phyloP scores from a whole-genome alignment of 768 basidiomycete genomes.

The Serendipita sp. region DNA sequence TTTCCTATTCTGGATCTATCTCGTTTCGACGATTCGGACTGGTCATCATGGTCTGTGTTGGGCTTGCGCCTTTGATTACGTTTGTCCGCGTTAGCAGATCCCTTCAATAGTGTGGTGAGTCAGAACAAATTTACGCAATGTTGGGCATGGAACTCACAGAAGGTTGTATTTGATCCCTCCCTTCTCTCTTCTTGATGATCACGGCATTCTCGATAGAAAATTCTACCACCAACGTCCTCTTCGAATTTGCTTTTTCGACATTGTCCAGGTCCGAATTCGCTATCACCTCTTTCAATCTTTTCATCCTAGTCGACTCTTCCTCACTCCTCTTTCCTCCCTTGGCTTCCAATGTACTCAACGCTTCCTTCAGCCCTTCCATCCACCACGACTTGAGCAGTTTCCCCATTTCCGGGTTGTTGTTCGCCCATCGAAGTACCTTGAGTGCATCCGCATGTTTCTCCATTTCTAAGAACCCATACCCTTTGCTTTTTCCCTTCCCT shows the following conservation, averaged over 20 bases:
- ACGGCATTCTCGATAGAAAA: conserved; percentile 93
- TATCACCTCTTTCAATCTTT: conserved; percentile 44
- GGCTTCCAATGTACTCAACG: conserved; percentile 27
- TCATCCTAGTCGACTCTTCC: conserved; percentile 36
- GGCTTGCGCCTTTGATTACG: background rate
- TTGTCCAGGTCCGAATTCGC: conserved; percentile 17
- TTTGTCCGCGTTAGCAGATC: too few relatives aligned
- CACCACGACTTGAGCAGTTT: conserved; percentile 67
- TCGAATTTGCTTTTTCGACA: conserved; percentile 27
- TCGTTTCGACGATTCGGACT: background rate
- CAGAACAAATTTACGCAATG: too few relatives aligned
- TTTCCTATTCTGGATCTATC: background rate
- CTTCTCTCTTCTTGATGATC: conserved; percentile 63
- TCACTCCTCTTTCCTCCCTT: conserved; percentile 22
- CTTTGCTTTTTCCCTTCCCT: conserved; percentile 75
- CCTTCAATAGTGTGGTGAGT: background rate
- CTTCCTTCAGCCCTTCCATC: conserved; percentile 55
- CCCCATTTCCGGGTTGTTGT: conserved; percentile 62
- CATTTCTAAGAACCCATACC: conserved; percentile 94
- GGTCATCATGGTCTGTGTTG: background rate
- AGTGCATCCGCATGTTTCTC: conserved; percentile 76
- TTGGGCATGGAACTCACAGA: too few relatives aligned
- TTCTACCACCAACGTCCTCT: conserved; percentile 66
- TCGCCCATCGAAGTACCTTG: conserved; percentile 83
- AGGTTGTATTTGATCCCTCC: conserved; percentile 25